phyloP scores from a whole-genome alignment of 257 asterid genomes.

The Plantago ovata region DNA sequence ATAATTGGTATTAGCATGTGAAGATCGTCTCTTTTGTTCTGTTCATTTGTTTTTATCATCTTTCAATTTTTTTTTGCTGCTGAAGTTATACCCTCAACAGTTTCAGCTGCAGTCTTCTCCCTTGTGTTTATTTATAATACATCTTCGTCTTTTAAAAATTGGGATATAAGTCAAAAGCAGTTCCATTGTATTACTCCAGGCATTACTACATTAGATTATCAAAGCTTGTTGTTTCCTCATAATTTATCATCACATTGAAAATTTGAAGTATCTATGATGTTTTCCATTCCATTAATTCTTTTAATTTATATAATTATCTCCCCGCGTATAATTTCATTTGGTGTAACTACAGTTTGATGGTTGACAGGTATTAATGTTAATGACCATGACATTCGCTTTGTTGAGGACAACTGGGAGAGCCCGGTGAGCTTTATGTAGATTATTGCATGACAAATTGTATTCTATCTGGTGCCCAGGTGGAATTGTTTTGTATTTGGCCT shows the following conservation, averaged over 20 bases:
- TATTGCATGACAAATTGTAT: slow-evolving; percentile 2
- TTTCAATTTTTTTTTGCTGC: neutral
- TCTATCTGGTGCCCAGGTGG: slow-evolving; percentile 1
- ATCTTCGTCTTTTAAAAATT: no score
- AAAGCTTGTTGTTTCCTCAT: no score
- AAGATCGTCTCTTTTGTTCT: slow-evolving; percentile 15
- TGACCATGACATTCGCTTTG: slow-evolving; percentile 96
- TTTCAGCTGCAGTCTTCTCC: no score
- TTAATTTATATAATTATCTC: neutral
- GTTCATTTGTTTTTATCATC: slow-evolving; percentile 2
- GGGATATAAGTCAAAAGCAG: no score
- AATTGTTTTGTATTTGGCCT: slow-evolving; percentile 4
- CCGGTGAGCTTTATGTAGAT: slow-evolving; percentile 60
- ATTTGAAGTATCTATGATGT: neutral
- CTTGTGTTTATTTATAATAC: no score
- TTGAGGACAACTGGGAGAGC: slow-evolving; percentile 99
- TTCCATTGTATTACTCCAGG: no score
- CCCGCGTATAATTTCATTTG: slow-evolving; percentile 19
- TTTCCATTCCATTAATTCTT: neutral
- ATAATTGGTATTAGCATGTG: slow-evolving; percentile 9
- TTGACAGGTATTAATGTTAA: slow-evolving; percentile 81
- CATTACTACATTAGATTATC: no score
- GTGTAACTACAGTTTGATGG: slow-evolving; percentile 16
- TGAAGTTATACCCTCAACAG: no score
- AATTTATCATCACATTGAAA: no score